Evolutionary conservation across 1,284 basidiomycete genomes (phyloP).

Genomic region (Gomphus bonarii): DNA sequence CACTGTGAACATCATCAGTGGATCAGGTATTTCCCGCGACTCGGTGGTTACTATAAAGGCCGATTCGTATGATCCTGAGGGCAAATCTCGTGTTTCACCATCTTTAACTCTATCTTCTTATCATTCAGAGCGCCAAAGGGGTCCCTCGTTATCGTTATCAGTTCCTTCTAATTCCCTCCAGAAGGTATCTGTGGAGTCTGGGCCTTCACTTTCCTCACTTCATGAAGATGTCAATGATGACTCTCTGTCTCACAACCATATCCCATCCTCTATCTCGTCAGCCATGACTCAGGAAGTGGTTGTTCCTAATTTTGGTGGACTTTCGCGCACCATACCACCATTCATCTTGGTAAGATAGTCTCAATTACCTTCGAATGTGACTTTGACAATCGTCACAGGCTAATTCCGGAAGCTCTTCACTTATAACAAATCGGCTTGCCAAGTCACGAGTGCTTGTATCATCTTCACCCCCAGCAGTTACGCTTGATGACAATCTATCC

Average conservation of each 20-base stretch:
- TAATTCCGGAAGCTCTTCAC: neutral
- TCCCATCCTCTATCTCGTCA: neutral
- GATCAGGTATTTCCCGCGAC: neutral
- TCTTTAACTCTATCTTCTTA: neutral
- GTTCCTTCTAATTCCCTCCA: too few species aligned
- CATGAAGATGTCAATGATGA: neutral
- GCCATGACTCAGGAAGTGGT: constrained; percentile 1
- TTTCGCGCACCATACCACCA: neutral
- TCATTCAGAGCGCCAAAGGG: neutral
- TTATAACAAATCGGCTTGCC: constrained; percentile 3
- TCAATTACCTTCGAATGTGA: neutral
- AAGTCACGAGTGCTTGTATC: neutral
- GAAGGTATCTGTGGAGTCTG: neutral
- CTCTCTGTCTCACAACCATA: neutral
- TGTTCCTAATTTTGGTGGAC: neutral
- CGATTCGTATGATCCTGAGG: neutral
- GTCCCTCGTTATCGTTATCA: neutral
- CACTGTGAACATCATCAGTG: neutral
- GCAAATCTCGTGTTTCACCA: neutral
- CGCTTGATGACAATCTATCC: neutral
- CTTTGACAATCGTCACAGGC: neutral
- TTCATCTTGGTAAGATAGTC: neutral
- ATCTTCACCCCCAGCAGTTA: neutral
- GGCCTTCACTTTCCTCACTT: neutral
- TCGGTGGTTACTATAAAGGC: constrained; percentile 7